Base-by-base conservation (phyloP, 169 alveolate genomes). In the Eimeria necatrix region DNA sequence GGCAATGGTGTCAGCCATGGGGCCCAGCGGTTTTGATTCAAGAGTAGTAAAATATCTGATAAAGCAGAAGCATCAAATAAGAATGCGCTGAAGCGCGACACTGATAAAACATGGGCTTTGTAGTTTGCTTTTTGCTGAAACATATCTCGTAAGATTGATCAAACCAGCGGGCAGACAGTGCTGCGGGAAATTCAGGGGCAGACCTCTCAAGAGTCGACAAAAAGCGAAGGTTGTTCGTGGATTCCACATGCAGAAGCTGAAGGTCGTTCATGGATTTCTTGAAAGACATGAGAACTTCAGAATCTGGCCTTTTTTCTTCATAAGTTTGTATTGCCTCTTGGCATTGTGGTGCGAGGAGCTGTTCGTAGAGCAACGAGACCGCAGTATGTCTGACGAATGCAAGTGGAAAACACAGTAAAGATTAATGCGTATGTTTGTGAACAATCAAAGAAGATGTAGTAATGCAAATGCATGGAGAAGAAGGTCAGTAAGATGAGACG, bases 201-300 rank as follows among this genome's bases (percentile, higher is more conserved):
- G 68, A 92, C 95, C 98, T 94, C 96, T 98, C 99, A 60, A 98
- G 96, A 22, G 99, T 98, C 88, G 98, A 97, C 95, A 98, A 95
- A 95, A 98, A 98, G 96, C 98, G 97, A 53, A 98, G 98, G 60
- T 97, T 98, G 96, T 98, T 99, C 96, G 97, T 97, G 61, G 99
- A 99, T 88, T 98, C 98, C 59, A 97, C 98, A 49, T 97, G 97
- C 89, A 97, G 96, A 94, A 97, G 97, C 94, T 98, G 98, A 94
- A 98, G 97, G 86, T 97, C 98, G 53, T 93, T 94, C 26, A 90
- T 59, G 60, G 81, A 56, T 20, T 94, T 95, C 93, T 90, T 74
- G 70, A 93, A 91, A 20, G 48, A 10, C 18, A 16, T 48, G 16
- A 88, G 48, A 20, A n/a, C 59, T 64, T 51, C 9, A 6, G 96